A percentile compares a stretch with the other conserved stretches of the same genome.
Conservation (phyloP, 2,329 filamentous ascomycete species). For the Penicillium freii region DNA sequence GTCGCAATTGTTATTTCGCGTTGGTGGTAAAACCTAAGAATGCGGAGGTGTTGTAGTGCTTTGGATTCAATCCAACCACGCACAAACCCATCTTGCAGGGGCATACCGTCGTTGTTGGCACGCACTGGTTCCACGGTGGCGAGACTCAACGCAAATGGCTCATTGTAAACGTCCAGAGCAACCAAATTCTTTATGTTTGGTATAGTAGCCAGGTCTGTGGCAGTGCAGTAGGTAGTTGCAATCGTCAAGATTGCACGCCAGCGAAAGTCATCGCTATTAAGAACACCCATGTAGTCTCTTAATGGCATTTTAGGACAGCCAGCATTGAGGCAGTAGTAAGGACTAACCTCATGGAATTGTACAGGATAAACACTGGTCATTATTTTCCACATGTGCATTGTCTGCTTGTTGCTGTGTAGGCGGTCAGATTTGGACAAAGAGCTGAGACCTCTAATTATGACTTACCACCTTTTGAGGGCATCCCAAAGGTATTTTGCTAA, state of each 20-base stretch:
- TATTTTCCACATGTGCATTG: constrained; percentile 46
- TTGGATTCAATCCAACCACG: constrained; percentile 43
- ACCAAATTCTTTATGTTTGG: constrained; percentile 41
- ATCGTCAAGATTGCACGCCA: constrained; percentile 41
- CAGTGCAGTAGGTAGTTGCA: constrained; percentile 29
- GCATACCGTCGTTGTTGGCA: constrained; percentile 13
- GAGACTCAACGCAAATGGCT: constrained; percentile 13
- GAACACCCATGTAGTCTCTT: constrained; percentile 36
- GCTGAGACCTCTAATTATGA: neutral
- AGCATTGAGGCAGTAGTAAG: constrained; percentile 34
- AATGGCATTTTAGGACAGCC: constrained; percentile 31
- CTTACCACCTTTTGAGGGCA: constrained; percentile 37
- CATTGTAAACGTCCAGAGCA: constrained; percentile 37
- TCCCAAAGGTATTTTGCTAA: constrained; percentile 43
- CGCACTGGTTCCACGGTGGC: constrained; percentile 6
- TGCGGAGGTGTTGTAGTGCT: constrained; percentile 40
- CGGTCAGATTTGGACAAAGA: neutral
- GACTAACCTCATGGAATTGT: constrained; percentile 32
- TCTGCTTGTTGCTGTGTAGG: constrained; percentile 34
- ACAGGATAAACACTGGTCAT: constrained; percentile 38
- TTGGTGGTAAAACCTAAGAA: constrained; percentile 39
- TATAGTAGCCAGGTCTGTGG: constrained; percentile 40
- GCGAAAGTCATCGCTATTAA: constrained; percentile 30
- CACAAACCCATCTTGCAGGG: constrained; percentile 41
- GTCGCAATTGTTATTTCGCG: constrained; percentile 29